phyloP scores from a whole-genome alignment of 2,329 filamentous ascomycete genomes.

The Alternaria sp. region DNA sequence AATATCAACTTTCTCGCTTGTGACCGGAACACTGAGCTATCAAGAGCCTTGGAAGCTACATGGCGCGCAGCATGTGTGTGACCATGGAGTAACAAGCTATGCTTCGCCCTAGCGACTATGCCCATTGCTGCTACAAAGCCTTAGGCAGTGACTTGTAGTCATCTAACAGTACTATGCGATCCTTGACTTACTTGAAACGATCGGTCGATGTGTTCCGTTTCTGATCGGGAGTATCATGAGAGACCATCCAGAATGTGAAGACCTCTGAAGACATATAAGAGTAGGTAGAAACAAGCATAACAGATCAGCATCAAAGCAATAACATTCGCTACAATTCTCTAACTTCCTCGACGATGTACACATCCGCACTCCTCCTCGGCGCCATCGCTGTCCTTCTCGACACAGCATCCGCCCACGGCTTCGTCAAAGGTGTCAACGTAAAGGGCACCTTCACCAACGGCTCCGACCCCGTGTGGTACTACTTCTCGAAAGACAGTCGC shows the following conservation, averaged over 20 bases:
- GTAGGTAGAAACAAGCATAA: not conserved
- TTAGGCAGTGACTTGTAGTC: conserved; percentile 5
- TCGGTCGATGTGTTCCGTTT: conserved; percentile 2
- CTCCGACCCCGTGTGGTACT: conserved; percentile 43
- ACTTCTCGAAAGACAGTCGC: conserved; percentile 28
- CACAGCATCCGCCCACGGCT: conserved; percentile 38
- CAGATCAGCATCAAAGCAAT: not conserved
- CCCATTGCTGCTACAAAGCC: conserved; percentile 4
- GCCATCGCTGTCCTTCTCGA: conserved; percentile 27
- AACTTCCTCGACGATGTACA: conserved; percentile 19
- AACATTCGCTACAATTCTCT: not conserved
- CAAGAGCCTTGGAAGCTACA: conserved; percentile 3
- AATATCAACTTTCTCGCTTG: conserved; percentile 19
- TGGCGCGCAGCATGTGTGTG: not conserved
- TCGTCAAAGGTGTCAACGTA: conserved; percentile 33
- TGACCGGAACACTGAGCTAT: not conserved
- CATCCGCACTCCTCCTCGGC: conserved; percentile 25
- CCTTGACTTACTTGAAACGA: not conserved
- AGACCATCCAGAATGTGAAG: not conserved
- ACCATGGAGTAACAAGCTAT: conserved; percentile 7
- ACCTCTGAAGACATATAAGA: conserved; percentile 9
- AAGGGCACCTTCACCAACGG: conserved; percentile 34
- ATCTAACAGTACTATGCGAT: conserved; percentile 7
- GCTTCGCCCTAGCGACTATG: conserved; percentile 1
- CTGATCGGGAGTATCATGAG: not conserved